Base-by-base conservation (phyloP, 75 land plant species). In the Pseudotsuga menziesii region DNA sequence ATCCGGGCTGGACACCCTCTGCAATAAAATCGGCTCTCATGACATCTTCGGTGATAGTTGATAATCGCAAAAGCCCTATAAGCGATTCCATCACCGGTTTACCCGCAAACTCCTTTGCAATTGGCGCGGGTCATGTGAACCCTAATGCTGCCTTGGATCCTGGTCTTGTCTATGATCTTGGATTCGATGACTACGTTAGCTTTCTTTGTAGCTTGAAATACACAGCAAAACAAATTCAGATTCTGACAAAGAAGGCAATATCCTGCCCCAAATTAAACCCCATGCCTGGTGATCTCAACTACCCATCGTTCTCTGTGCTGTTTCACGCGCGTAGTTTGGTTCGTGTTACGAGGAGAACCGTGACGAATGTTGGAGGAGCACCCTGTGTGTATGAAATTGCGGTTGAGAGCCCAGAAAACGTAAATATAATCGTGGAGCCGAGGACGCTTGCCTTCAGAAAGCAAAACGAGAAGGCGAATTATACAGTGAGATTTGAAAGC, bases 11-110 rank as follows among this genome's bases (percentile, higher is more conserved):
- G 85, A 81, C 71, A 23, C 83, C 82, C 5, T 57, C 85, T 1
- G 83, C 79, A 16, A 84, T 84, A 67, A 80, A 74, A 54, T 84
- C 83, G 39, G 82, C 85, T 58, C 58, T 84, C 14, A 77, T 83
- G 78, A 83, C 85, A 8, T 76, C 85, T 13, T 78, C 85, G 1
- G 41, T 17, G 20, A 22, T 16, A 16, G 26, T 22, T 15, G 82
- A 80, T 72, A 70, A 66, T n/a, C 35, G 2, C 39, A 58, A 59
- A 57, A 23, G 19, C 64, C 67, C 39, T 57, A 74, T 75, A 29
- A 27, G 27, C 15, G 16, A 71, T 0, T 15, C 48, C 4, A 15
- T 35, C 41, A 64, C 58, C 15, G 67, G 58, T 25, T 63, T 20
- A 26, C 57, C 59, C 4, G 83, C 84, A 17, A 64, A 72, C 17